A percentile compares a stretch with the other conserved stretches of the same genome.
Conservation (phyloP, 2,329 filamentous ascomycete species). For the Monilinia fructigena region DNA sequence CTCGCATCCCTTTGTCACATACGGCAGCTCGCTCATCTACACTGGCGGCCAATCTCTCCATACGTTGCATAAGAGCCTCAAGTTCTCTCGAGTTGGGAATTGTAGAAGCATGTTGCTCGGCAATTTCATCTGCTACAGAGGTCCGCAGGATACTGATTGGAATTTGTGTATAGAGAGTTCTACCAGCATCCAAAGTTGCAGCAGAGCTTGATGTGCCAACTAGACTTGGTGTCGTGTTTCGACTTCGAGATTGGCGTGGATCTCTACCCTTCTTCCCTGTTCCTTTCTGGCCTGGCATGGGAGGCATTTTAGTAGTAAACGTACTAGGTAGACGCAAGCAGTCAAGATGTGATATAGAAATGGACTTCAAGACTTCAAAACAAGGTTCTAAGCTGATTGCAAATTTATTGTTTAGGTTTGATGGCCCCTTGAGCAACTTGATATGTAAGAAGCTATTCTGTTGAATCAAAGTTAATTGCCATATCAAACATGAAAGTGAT, state of each 20-base stretch:
- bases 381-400: background rate
- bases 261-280: conserved; percentile 65
- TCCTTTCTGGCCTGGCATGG: conserved; percentile 58
- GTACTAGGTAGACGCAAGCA: background rate
- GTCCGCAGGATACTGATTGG: conserved; percentile 58
- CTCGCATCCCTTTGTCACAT: conserved; percentile 72
- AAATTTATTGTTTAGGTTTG: background rate
- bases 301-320: conserved; percentile 50
- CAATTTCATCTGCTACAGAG: conserved; percentile 61
- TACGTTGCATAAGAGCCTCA: conserved; percentile 61
- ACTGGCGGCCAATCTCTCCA: conserved; percentile 63
- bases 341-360: background rate
- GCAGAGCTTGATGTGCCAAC: conserved; percentile 39
- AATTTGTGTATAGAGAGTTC: conserved; percentile 67
- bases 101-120: conserved; percentile 59
- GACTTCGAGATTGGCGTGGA: conserved; percentile 65
- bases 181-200: conserved; percentile 50
- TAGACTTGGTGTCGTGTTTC: conserved; percentile 72
- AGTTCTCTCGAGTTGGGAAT: conserved; percentile 64
- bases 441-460: background rate
- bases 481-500: background rate
- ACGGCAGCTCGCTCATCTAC: conserved; percentile 66
- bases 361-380: background rate
- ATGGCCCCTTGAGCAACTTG: background rate
- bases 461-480: background rate